Evolutionary conservation across 192 early-diverging fungal genomes (phyloP).

Genomic region (Coemansia sp.): DNA sequence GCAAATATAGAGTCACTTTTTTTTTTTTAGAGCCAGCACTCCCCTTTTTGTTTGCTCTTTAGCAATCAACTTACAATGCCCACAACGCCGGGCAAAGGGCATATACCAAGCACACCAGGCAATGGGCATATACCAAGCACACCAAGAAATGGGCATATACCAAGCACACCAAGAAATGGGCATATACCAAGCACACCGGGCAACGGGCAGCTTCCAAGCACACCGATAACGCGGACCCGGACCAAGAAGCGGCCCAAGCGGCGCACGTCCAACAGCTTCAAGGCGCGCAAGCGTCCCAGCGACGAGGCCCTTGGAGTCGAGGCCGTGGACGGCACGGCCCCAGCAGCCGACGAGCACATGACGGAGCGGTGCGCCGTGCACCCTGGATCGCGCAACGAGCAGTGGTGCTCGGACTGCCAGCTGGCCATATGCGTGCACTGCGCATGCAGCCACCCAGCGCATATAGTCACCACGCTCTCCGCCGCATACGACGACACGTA

Average conservation of each 20-base stretch:
- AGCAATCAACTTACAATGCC: no score
- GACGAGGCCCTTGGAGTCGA: background rate
- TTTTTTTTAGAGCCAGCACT: background rate
- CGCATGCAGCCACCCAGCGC: conserved; percentile 9
- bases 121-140: no score
- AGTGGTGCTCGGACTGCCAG: conserved; percentile 44
- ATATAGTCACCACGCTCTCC: conserved; percentile 27
- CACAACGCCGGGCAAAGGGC: no score
- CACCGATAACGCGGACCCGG: background rate
- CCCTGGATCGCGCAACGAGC: conserved; percentile 41
- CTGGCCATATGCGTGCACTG: conserved; percentile 41
- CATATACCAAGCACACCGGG: no score
- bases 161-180: no score
- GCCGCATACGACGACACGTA: conserved; percentile 48
- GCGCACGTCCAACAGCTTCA: background rate
- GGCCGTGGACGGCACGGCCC: background rate
- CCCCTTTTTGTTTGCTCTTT: background rate
- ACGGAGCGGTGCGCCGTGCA: conserved; percentile 36
- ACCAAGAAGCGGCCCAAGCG: conserved; percentile 5
- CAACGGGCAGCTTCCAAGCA: no score
- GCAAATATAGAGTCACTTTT: background rate
- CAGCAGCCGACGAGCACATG: background rate
- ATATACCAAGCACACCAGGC: no score
- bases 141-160: no score
- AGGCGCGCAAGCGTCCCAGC: background rate